Conservation (phyloP, 306 rosid species). For the Macrotyloma uniflorum region DNA sequence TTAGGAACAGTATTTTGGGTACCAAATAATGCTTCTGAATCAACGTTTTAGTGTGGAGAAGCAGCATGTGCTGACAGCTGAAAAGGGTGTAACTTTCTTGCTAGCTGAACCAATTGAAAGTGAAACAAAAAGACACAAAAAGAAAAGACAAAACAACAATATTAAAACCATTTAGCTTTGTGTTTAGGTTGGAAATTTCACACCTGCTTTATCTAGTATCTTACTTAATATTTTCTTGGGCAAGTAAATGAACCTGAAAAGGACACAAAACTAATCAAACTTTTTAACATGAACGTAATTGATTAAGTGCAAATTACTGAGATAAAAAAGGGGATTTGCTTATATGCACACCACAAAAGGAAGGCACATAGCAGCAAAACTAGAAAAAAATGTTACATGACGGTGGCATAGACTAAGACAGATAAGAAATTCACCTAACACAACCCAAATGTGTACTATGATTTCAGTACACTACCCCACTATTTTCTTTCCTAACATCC, state of each 20-base stretch:
- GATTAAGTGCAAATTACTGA: neutral
- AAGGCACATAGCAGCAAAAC: slow-evolving; percentile 36
- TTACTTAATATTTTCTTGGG: neutral
- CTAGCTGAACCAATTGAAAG: slow-evolving; percentile 4
- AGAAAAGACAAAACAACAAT: neutral
- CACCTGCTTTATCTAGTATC: neutral
- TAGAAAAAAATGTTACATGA: neutral
- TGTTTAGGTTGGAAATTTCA: slow-evolving; percentile 28
- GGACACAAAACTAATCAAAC: slow-evolving; percentile 33
- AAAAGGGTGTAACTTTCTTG: neutral
- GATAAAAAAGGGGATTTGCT: slow-evolving; percentile 12
- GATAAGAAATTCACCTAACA: slow-evolving; percentile 57
- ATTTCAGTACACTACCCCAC: slow-evolving; percentile 28
- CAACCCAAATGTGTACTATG: neutral
- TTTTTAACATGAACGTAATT: neutral
- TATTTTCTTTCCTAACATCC: slow-evolving; percentile 49
- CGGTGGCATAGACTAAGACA: slow-evolving; percentile 26
- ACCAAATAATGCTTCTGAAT: neutral
- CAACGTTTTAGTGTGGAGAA: neutral
- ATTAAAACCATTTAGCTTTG: slow-evolving; percentile 4
- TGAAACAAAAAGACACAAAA: neutral
- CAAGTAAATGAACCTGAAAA: slow-evolving; percentile 32
- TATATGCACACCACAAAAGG: slow-evolving; percentile 14
- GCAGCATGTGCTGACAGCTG: neutral
- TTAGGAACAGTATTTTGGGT: neutral